Evolutionary conservation across 2,329 filamentous ascomycete species (phyloP), one percentile per base, ranked within the genome.

Genomic region (Stachybotrys chartarum): DNA sequence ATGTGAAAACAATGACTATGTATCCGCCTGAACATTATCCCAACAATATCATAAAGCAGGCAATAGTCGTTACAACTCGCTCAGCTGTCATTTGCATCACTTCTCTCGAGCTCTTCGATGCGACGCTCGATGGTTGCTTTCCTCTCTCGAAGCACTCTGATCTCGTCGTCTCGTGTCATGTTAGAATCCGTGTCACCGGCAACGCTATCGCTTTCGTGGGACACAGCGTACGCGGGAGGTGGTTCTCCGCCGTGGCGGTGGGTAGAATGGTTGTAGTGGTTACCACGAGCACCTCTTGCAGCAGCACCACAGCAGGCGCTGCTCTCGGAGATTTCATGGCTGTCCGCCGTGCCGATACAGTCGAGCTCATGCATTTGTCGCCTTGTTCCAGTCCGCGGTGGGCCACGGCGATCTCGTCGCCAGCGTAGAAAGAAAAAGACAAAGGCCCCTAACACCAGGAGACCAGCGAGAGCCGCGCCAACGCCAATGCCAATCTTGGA

Each of bases 401-500:
- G 10, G 18, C 16, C 4, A 17, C 16, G 45, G 45, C 4, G 50
- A 18, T n/a, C 30, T n/a, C 50, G 59, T 50, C 60, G 58, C 42
- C 62, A 61, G 30, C 63, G 66, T 8, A 66, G 47, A 31, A 70
- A 60, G 39, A 61, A 62, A 31, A 67, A 64, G 5, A 64, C 56
- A 44, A 63, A 42, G 6, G 58, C 54, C 6, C 60, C 69, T 16
- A 72, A 55, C 10, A 60, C 56, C 14, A 72, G 51, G 18, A 72
- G 46, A 12, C 66, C 62, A 42, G 68, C 68, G 6, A 64, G 56
- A 7, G 63, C 59, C 10, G 68, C 64, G 17, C 68, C 68, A 35
- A 71, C 58, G 16, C 70, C 70, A 48, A 73, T 72, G 18, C 70
- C 71, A 42, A 72, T 68, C 31, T 65, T 64, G 16, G 67, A 68